These are phyloP conservation scores for Globisporangium canariense DNA, from an alignment of 352 stramenopile genomes.

Conservation along the genomic window DNA sequence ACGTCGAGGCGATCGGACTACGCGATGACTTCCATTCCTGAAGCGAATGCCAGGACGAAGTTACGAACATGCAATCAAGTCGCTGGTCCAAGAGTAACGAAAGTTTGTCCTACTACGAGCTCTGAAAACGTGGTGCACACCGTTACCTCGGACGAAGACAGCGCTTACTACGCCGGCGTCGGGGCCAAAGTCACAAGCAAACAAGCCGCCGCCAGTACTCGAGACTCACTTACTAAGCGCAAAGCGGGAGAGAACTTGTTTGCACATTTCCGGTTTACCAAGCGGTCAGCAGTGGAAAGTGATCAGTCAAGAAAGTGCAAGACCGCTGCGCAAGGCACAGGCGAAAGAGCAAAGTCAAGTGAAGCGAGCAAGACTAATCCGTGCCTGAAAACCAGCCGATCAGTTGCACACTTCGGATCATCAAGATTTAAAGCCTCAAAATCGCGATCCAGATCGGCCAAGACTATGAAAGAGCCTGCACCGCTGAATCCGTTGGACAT, in stretches of 20 bases:
- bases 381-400: neutral
- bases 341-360: neutral
- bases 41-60: neutral
- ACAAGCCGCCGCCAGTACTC: no score
- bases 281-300: neutral
- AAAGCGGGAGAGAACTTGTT: conserved; percentile 12
- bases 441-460: neutral
- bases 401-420: neutral
- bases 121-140: neutral
- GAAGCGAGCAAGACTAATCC: neutral
- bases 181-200: neutral
- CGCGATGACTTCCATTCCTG: neutral
- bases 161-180: neutral
- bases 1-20: neutral
- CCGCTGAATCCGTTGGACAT: neutral
- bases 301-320: neutral
- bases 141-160: neutral
- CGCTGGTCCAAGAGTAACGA: neutral
- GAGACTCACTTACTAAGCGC: conserved; percentile 4
- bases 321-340: neutral
- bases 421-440: neutral
- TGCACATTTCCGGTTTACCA: conserved; percentile 16
- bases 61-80: neutral
- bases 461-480: neutral
- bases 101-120: neutral